Conservation (phyloP, 306 rosid species). For the Inga leiocalycina region DNA sequence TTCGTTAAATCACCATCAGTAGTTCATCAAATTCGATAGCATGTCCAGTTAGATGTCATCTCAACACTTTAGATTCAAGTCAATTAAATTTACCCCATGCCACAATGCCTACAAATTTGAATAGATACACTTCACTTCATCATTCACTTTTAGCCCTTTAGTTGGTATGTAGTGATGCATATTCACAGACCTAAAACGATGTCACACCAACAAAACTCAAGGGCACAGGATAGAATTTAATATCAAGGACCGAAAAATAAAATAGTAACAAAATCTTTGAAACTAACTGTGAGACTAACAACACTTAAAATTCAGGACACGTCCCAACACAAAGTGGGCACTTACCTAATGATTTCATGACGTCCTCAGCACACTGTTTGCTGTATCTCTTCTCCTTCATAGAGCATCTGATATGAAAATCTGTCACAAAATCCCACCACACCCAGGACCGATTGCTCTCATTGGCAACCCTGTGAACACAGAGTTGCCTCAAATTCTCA, state of each 20-base stretch:
- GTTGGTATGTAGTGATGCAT: not conserved
- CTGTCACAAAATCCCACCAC: conserved; percentile 99
- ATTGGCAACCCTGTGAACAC: conserved; percentile 93
- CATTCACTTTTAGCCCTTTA: not conserved
- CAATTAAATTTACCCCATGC: not conserved
- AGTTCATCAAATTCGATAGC: not conserved
- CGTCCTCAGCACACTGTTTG: conserved; percentile 86
- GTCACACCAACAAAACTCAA: not conserved
- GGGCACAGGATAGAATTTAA: not conserved
- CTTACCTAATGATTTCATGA: conserved; percentile 77
- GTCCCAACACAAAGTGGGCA: not conserved
- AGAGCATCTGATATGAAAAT: conserved; percentile 93
- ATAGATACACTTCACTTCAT: not conserved
- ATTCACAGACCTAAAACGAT: not conserved
- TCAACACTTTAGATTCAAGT: not conserved
- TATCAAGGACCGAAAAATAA: not conserved
- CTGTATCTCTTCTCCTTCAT: conserved; percentile 89
- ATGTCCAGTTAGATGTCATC: not conserved
- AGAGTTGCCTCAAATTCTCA: conserved; percentile 94
- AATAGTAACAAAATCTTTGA: not conserved
- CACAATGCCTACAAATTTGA: not conserved
- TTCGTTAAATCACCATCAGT: not conserved
- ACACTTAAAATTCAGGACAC: not conserved
- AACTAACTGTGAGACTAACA: not conserved
- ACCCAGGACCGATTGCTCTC: conserved; percentile 87